Evolutionary conservation across 148 eudicot species (phyloP).

Genomic region (Cornus suecica): DNA sequence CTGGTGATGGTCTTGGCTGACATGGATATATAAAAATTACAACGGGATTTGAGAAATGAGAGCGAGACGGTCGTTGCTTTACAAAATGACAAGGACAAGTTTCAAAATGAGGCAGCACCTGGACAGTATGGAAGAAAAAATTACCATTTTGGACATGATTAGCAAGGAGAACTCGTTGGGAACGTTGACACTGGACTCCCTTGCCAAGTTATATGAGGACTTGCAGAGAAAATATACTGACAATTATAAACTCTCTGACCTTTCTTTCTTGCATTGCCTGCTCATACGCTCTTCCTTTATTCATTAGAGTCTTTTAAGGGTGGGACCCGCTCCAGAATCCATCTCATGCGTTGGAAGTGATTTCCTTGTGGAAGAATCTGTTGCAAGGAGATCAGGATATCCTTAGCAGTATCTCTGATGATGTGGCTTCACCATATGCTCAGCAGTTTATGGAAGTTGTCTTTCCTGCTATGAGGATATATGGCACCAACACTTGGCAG

Average conservation of each 20-base stretch:
- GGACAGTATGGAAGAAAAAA: constrained; percentile 53
- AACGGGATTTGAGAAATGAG: constrained; percentile 73
- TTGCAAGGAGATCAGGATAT: constrained; percentile 67
- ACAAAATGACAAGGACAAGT: constrained; percentile 80
- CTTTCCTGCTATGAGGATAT: constrained; percentile 86
- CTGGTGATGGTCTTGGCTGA: constrained; percentile 68
- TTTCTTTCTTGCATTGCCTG: constrained; percentile 77
- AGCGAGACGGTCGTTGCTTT: constrained; percentile 64
- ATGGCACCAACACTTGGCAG: constrained; percentile 84
- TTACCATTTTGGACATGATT: constrained; percentile 42
- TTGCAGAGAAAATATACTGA: constrained; percentile 51
- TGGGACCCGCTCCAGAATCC: constrained; percentile 90
- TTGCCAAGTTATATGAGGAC: constrained; percentile 52
- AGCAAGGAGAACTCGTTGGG: constrained; percentile 49
- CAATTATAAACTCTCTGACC: constrained; percentile 68
- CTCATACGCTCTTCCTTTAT: constrained; percentile 70
- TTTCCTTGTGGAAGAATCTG: constrained; percentile 62
- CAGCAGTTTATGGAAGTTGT: constrained; percentile 82
- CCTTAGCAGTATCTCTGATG: constrained; percentile 47
- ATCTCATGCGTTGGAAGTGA: constrained; percentile 49
- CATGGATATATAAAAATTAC: constrained; percentile 68
- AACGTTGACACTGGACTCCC: constrained; percentile 56
- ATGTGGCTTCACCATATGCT: constrained; percentile 50
- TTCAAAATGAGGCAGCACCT: constrained; percentile 62
- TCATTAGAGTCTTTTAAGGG: constrained; percentile 79